Percentiles rank a stretch among this genome's conserved stretches.
phyloP scores from a whole-genome alignment of 1,284 basidiomycete species.

The Hypsizygus ulmarius region DNA sequence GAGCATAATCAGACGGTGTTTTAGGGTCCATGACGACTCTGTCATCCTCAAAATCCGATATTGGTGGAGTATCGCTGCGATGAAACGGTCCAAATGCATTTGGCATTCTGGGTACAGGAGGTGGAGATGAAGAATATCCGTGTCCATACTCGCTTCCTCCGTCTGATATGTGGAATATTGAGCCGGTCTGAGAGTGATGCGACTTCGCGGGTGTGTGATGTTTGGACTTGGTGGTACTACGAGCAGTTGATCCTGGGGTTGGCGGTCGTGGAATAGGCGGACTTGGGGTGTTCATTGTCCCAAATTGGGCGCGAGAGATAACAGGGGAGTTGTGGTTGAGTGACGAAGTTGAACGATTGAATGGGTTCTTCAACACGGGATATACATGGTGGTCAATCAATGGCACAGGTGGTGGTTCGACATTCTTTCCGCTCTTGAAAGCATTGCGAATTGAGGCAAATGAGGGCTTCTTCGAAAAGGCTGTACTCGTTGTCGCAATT shows the following conservation, averaged over 20 bases:
- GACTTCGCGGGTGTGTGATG: constrained; percentile 62
- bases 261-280: constrained; percentile 52
- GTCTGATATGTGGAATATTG: constrained; percentile 67
- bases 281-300: constrained; percentile 30
- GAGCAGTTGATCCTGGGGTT: constrained; percentile 54
- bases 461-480: constrained; percentile 78
- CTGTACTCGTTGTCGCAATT: constrained; percentile 48
- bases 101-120: constrained; percentile 74
- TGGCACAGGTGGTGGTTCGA: constrained; percentile 65
- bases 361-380: constrained; percentile 72
- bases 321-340: constrained; percentile 38
- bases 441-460: constrained; percentile 88
- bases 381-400: constrained; percentile 61
- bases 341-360: constrained; percentile 77
- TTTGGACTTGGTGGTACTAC: constrained; percentile 42
- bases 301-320: constrained; percentile 27
- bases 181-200: constrained; percentile 71
- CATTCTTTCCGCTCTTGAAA: constrained; percentile 70
- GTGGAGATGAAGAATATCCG: constrained; percentile 56
- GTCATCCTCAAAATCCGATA: constrained; percentile 59
- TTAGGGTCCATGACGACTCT: constrained; percentile 66
- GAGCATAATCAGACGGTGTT: constrained; percentile 83
- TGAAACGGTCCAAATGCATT: constrained; percentile 47
- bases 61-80: constrained; percentile 49
- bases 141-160: constrained; percentile 64